Evolutionary conservation across 75 land plant species (phyloP), one percentile per base, ranked within the genome.

Genomic region (Picea glauca): DNA sequence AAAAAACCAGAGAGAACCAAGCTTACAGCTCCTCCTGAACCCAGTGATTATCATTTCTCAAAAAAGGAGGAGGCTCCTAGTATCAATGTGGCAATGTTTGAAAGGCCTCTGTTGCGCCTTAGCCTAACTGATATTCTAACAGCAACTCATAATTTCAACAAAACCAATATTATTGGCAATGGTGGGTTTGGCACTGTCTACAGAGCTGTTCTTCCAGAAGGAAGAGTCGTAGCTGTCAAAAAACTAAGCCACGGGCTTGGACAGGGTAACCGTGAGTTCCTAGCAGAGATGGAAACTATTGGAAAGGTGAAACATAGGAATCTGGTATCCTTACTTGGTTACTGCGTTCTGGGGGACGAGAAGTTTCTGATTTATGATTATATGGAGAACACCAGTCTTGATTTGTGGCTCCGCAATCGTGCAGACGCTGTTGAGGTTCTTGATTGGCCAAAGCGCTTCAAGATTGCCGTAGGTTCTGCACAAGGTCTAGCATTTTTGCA

Each of bases 231-330:
- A 3, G 93, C 93, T 6, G 83, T 91, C 26, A 91, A 91, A 74
- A 86, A 86, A 77, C 89, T 91, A 2, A 68, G 80, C 58, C 83
- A 79, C 58, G 80, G 80, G 30, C 87, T 62, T 58, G 73, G 74
- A 32, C 85, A 88, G 40, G 92, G 94, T 17, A 75, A 83, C 38
- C 78, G 92, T 3, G 90, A 92, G 75, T 92, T 92, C 72, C 78
- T 88, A 7, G 90, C 92, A 30, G 94, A 92, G 76, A 88, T 92
- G 92, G 90, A 90, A 66, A 92, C 94, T 18, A 67, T 92, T 58
- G 92, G 90, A 5, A 90, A 90, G 74, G 90, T 92, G 76, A 90
- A 90, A 84, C 94, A 92, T 74, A 58, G 57, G 8, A 92, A 92
- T 65, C 82, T 90, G 35, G 92, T 88, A 1, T 83, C 87, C 0